A percentile compares a stretch with the other conserved stretches of the same genome.
These are phyloP conservation scores for Apiotrichum brassicae DNA, from an alignment of 1,284 basidiomycete genomes.

Conservation along the genomic window DNA sequence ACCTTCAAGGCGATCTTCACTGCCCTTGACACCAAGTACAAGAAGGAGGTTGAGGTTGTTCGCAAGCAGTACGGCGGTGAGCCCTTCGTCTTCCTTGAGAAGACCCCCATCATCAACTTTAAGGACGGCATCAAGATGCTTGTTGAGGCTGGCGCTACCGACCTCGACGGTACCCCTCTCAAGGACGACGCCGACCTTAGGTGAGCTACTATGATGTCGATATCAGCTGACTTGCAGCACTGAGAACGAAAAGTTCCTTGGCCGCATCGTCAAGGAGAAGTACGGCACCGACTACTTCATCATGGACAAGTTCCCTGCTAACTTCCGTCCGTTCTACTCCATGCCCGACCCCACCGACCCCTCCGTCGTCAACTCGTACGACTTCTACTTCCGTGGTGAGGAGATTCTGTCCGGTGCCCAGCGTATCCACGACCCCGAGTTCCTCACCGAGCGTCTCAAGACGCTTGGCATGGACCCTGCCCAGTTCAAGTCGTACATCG, in stretches of 20 bases:
- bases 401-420: constrained; percentile 97
- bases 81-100: constrained; percentile 77
- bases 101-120: constrained; percentile 76
- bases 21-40: constrained; percentile 68
- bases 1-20: constrained; percentile 79
- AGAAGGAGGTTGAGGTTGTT: constrained; percentile 72
- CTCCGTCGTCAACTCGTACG: constrained; percentile 94
- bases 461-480: constrained; percentile 67
- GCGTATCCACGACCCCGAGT: constrained; percentile 83
- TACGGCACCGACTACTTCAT: constrained; percentile 93
- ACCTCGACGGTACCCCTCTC: constrained; percentile 50
- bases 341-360: constrained; percentile 89
- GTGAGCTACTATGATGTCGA: constrained; percentile 51
- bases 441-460: constrained; percentile 77
- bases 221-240: constrained; percentile 22
- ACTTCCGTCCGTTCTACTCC: constrained; percentile 77
- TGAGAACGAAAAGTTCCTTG: constrained; percentile 78
- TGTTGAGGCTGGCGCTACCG: constrained; percentile 68
- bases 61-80: constrained; percentile 83
- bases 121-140: constrained; percentile 80
- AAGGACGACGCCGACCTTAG: constrained; percentile 75
- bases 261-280: constrained; percentile 79
- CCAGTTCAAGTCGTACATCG: constrained; percentile 82
- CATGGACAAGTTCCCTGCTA: constrained; percentile 89
- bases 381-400: constrained; percentile 99